These are phyloP conservation scores for Macroventuria anomochaeta DNA, from an alignment of 2,329 filamentous ascomycete species.

Conservation along the genomic window DNA sequence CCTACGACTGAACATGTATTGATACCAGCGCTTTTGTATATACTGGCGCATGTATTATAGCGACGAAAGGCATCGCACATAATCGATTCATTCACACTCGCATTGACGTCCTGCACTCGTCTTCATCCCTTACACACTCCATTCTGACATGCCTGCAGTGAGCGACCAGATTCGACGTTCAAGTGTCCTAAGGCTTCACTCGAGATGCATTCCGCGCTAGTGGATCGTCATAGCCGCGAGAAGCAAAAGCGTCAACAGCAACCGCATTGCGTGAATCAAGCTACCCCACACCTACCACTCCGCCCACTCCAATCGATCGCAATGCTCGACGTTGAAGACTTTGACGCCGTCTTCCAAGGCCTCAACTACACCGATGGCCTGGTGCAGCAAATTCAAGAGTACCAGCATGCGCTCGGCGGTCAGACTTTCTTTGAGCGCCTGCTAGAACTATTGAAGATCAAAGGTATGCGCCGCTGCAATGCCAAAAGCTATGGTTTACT, in stretches of 20 bases:
- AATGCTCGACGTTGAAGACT: constrained; percentile 71
- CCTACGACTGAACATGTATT: constrained; percentile 15
- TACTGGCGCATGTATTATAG: constrained; percentile 18
- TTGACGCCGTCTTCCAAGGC: constrained; percentile 68
- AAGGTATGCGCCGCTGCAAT: constrained; percentile 59
- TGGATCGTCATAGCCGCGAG: constrained; percentile 8
- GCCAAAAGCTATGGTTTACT: constrained; percentile 3
- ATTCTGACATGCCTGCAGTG: too few relatives aligned
- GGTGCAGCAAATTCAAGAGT: constrained; percentile 66
- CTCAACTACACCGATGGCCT: constrained; percentile 36
- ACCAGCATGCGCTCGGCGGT: constrained; percentile 72
- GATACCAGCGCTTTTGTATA: constrained; percentile 20
- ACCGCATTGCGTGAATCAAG: constrained; percentile 1
- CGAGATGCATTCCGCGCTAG: constrained; percentile 10
- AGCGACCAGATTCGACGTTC: too few relatives aligned
- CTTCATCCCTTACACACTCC: too few relatives aligned
- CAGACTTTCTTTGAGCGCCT: constrained; percentile 82
- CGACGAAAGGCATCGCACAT: constrained; percentile 9
- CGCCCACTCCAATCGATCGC: neutral
- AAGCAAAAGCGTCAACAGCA: constrained; percentile 15
- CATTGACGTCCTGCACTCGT: neutral
- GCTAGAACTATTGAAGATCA: constrained; percentile 72
- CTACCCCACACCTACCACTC: constrained; percentile 3
- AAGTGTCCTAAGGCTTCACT: neutral
- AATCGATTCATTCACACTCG: neutral